Percentiles rank a stretch among this genome's conserved stretches.
Conservation (phyloP, 495 filamentous ascomycete species). For the Amphirosellinia nigrospora region DNA sequence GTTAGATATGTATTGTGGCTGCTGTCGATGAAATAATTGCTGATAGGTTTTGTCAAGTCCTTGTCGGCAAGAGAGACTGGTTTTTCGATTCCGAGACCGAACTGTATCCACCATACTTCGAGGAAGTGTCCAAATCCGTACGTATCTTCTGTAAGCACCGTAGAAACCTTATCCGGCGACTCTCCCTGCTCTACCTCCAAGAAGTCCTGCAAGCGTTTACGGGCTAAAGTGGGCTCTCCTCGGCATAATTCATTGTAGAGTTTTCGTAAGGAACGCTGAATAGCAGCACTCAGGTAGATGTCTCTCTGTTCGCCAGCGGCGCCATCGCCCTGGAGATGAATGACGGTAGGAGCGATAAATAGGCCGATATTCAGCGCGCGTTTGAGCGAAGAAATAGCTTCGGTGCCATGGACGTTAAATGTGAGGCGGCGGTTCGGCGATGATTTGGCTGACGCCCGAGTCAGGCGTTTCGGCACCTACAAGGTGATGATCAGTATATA, state of each 20-base stretch:
- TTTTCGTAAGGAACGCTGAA: slow-evolving; percentile 44
- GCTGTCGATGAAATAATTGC: slow-evolving; percentile 89
- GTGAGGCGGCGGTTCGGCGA: slow-evolving; percentile 35
- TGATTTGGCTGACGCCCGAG: slow-evolving; percentile 15
- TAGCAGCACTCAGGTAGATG: slow-evolving; percentile 39
- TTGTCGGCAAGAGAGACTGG: slow-evolving; percentile 33
- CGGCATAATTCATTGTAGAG: slow-evolving; percentile 43
- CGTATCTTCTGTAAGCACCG: slow-evolving; percentile 35
- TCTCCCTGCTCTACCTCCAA: slow-evolving; percentile 48
- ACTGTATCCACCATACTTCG: slow-evolving; percentile 45
- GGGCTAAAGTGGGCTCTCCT: slow-evolving; percentile 36
- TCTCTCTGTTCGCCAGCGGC: slow-evolving; percentile 23
- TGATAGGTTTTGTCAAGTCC: slow-evolving; percentile 63
- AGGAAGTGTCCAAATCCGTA: slow-evolving; percentile 53
- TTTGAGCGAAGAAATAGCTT: slow-evolving; percentile 40
- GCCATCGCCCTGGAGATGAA: slow-evolving; percentile 32
- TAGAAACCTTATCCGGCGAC: slow-evolving; percentile 7
- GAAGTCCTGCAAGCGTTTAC: slow-evolving; percentile 44
- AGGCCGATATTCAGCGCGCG: slow-evolving; percentile 37
- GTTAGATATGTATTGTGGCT: slow-evolving; percentile 95
- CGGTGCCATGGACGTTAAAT: slow-evolving; percentile 35
- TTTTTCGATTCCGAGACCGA: slow-evolving; percentile 43
- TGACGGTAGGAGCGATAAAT: slow-evolving; percentile 33
- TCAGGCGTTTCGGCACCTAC: slow-evolving; percentile 32
- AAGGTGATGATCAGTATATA: neutral